Evolutionary conservation across 345 rosid genomes (phyloP).

Genomic region (Litchi chinensis): DNA sequence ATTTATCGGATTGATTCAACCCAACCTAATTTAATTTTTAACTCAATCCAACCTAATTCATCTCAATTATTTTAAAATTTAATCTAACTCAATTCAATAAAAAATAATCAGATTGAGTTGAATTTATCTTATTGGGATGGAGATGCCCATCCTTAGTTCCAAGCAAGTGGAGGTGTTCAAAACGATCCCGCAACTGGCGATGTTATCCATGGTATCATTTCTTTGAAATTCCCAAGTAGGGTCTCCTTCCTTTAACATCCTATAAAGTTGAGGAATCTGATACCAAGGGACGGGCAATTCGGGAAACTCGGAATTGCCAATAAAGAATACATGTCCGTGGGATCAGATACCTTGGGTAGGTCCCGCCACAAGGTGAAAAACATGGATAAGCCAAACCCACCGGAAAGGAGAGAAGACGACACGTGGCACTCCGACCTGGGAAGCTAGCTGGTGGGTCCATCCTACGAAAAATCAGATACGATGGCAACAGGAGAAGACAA

Average conservation of each 20-base stretch:
- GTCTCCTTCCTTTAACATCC: conserved; percentile 33
- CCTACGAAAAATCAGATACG: not conserved
- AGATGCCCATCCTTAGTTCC: no score
- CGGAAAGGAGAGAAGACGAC: conserved; percentile 61
- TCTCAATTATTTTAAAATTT: no score
- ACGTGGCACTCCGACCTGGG: conserved; percentile 37
- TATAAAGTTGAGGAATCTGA: conserved; percentile 37
- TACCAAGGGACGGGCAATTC: conserved; percentile 37
- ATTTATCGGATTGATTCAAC: no score
- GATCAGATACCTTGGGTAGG: conserved; percentile 23
- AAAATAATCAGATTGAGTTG: no score
- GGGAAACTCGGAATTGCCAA: conserved; percentile 40
- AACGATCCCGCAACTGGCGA: conserved; percentile 56
- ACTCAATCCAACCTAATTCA: no score
- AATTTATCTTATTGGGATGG: no score
- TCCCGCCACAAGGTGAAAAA: conserved; percentile 29
- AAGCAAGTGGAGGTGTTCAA: conserved; percentile 55
- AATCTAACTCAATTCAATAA: no score
- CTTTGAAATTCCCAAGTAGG: conserved; percentile 37
- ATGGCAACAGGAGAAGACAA: conserved; percentile 48
- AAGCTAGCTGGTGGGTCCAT: conserved; percentile 37
- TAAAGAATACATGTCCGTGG: not conserved
- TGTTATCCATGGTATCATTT: conserved; percentile 33
- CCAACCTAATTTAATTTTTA: no score
- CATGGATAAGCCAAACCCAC: conserved; percentile 39